phyloP scores from a whole-genome alignment of 192 early-diverging fungal genomes.

The Funneliformis geosporum region DNA sequence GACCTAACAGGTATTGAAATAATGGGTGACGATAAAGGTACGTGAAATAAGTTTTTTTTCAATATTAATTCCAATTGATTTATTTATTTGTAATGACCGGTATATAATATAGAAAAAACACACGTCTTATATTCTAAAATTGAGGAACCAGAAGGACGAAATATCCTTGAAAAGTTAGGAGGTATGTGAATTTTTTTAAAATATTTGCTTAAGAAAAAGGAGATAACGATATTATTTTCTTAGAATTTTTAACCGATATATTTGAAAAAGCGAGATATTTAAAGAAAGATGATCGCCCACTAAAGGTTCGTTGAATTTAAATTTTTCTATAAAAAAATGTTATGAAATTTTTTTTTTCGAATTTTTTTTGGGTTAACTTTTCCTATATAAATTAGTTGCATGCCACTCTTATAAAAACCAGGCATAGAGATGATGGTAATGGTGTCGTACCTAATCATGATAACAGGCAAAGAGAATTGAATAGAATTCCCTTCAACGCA shows the following conservation, averaged over 20 bases:
- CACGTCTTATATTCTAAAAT: conserved; percentile 16
- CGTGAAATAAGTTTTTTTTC: neutral
- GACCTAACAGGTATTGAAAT: neutral
- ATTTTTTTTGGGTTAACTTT: neutral
- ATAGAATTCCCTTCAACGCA: neutral
- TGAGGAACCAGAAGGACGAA: neutral
- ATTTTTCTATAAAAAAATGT: neutral
- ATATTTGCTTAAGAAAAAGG: neutral
- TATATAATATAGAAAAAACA: neutral
- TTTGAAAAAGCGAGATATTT: neutral
- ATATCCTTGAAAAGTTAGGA: conserved; percentile 3
- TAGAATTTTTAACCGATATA: neutral
- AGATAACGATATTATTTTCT: neutral
- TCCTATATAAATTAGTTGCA: neutral
- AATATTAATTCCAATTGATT: neutral
- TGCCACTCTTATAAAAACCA: conserved; percentile 20
- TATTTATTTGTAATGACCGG: neutral
- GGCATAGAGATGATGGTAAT: neutral
- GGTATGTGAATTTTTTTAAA: neutral
- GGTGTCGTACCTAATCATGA: neutral
- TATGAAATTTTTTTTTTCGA: neutral
- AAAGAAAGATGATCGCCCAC: neutral
- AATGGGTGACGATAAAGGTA: neutral
- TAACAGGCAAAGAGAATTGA: neutral
- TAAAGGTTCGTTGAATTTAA: conserved; percentile 4